Conservation (phyloP, 1,284 basidiomycete genomes). For the Exobasidium rhododendri region DNA sequence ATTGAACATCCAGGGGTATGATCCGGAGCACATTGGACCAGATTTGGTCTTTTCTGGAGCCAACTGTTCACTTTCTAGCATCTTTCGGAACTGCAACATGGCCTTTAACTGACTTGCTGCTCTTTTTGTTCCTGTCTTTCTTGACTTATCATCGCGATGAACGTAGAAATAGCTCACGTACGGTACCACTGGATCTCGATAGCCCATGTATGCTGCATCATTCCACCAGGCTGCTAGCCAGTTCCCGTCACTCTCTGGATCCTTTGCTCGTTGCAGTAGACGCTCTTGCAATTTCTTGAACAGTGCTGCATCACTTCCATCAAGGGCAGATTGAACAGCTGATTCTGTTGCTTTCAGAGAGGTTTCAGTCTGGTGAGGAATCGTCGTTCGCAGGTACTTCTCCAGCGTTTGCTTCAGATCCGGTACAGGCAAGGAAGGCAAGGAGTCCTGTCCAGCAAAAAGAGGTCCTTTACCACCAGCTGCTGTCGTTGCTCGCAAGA, state of each 20-base stretch:
- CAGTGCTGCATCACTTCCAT: slow-evolving; percentile 70
- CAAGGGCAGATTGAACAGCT: slow-evolving; percentile 60
- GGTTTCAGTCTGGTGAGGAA: slow-evolving; percentile 37
- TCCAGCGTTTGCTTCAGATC: slow-evolving; percentile 45
- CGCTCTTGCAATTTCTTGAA: slow-evolving; percentile 75
- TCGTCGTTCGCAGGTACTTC: slow-evolving; percentile 47
- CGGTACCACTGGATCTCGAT: slow-evolving; percentile 82
- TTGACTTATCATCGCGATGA: slow-evolving; percentile 65
- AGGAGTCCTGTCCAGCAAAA: slow-evolving; percentile 34
- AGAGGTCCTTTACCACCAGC: slow-evolving; percentile 17
- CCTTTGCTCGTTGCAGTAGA: slow-evolving; percentile 68
- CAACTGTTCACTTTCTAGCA: slow-evolving; percentile 63
- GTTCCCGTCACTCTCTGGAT: slow-evolving; percentile 58
- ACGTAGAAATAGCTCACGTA: slow-evolving; percentile 95
- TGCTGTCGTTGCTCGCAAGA: slow-evolving; percentile 14
- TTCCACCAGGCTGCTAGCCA: slow-evolving; percentile 99
- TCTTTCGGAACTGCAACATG: slow-evolving; percentile 47
- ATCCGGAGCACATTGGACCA: slow-evolving; percentile 82
- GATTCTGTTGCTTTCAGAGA: slow-evolving; percentile 37
- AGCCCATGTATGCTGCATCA: slow-evolving; percentile 66
- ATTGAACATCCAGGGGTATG: slow-evolving; percentile 99
- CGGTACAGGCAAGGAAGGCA: slow-evolving; percentile 52
- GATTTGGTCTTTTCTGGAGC: slow-evolving; percentile 85
- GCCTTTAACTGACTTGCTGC: slow-evolving; percentile 50
- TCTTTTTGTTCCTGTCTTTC: slow-evolving; percentile 37